Conservation (phyloP, 1,139 yeast species). For the Insectozyma bohioensis region DNA sequence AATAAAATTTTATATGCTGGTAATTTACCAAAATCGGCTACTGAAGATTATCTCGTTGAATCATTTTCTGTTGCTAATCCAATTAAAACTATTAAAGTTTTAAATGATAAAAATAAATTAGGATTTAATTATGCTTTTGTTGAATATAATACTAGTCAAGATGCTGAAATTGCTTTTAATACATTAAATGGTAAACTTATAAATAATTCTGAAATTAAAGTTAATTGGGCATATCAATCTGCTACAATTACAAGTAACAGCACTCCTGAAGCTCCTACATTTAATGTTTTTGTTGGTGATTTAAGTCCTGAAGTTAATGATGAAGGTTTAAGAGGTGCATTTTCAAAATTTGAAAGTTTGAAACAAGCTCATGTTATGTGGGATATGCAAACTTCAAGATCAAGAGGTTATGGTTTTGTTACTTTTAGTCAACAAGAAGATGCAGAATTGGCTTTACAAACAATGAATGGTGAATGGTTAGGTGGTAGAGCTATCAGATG, state of each 20-base stretch:
- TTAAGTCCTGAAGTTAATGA: slow-evolving; percentile 82
- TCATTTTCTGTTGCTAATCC: slow-evolving; percentile 59
- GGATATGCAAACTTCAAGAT: slow-evolving; percentile 93
- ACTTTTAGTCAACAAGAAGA: slow-evolving; percentile 66
- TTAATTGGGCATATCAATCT: slow-evolving; percentile 85
- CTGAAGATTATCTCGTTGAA: slow-evolving; percentile 61
- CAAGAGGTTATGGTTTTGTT: slow-evolving; percentile 93
- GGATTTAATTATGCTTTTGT: slow-evolving; percentile 84
- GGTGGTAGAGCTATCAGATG: slow-evolving; percentile 78
- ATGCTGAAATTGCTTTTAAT: slow-evolving; percentile 64
- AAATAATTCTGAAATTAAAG: slow-evolving; percentile 54
- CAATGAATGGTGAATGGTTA: slow-evolving; percentile 74
- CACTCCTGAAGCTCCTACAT: slow-evolving; percentile 49
- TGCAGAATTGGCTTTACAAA: slow-evolving; percentile 70
- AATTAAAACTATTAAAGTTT: slow-evolving; percentile 61
- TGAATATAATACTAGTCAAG: slow-evolving; percentile 59
- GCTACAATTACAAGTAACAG: slow-evolving; percentile 36
- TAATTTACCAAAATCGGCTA: slow-evolving; percentile 62
- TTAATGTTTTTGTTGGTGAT: slow-evolving; percentile 84
- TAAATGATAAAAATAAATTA: slow-evolving; percentile 72
- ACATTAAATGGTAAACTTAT: slow-evolving; percentile 57
- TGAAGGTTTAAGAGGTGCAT: slow-evolving; percentile 61
- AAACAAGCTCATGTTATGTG: slow-evolving; percentile 94
- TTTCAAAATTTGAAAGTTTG: slow-evolving; percentile 59
- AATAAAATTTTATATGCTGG: slow-evolving; percentile 76